Percentiles rank a stretch among this genome's conserved stretches.
phyloP scores from a whole-genome alignment of 306 rosid genomes.

The Comarum palustre region DNA sequence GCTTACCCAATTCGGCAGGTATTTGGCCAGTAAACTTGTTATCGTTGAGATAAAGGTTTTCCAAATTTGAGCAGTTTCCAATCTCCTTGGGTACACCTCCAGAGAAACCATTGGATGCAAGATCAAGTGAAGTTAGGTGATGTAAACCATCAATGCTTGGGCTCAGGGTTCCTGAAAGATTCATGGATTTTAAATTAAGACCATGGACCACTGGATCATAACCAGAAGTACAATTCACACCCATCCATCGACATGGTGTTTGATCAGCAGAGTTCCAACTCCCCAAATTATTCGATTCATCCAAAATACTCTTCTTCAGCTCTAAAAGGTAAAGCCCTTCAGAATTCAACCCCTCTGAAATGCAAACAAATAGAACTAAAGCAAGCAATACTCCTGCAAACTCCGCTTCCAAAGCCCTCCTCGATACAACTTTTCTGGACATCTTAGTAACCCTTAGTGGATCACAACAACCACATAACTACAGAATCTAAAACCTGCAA shows the following conservation, averaged over 20 bases:
- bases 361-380: constrained; percentile 39
- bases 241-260: constrained; percentile 80
- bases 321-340: constrained; percentile 69
- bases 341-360: constrained; percentile 63
- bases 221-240: constrained; percentile 58
- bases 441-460: constrained; percentile 40
- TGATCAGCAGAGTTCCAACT: constrained; percentile 66
- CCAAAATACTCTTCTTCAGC: constrained; percentile 54
- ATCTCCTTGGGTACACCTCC: constrained; percentile 76
- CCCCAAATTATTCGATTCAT: constrained; percentile 35
- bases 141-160: constrained; percentile 53
- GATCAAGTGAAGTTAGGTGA: constrained; percentile 56
- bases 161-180: constrained; percentile 65
- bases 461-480: constrained; percentile 22
- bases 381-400: constrained; percentile 43
- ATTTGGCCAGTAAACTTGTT: constrained; percentile 61
- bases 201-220: constrained; percentile 47
- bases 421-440: constrained; percentile 38
- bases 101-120: constrained; percentile 46
- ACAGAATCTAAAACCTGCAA: constrained; percentile 43
- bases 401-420: constrained; percentile 38
- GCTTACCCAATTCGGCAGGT: constrained; percentile 64
- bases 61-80: constrained; percentile 57
- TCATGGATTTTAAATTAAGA: constrained; percentile 52
- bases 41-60: constrained; percentile 56